Evolutionary conservation across 768 basidiomycete species (phyloP).

Genomic region (Coprinopsis sp.): DNA sequence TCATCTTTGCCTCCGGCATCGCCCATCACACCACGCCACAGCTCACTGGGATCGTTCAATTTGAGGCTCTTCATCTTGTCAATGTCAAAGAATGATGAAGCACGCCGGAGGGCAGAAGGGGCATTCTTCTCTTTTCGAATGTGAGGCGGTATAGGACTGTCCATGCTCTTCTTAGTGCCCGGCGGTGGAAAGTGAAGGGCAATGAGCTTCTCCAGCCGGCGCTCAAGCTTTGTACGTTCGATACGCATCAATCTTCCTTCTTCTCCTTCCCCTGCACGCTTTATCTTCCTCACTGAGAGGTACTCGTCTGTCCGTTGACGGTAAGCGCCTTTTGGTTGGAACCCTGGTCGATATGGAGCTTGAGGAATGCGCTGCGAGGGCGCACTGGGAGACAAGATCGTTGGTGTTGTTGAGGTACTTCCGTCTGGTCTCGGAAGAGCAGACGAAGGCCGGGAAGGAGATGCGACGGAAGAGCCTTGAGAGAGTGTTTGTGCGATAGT

Average conservation of each 20-base stretch:
- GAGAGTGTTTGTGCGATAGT: no score
- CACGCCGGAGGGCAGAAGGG: conserved; percentile 32
- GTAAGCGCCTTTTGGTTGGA: conserved; percentile 88
- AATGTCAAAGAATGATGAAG: conserved; percentile 73
- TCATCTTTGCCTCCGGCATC: conserved; percentile 42
- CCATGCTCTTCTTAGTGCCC: conserved; percentile 2
- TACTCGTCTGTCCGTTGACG: conserved; percentile 82
- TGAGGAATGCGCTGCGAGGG: no score
- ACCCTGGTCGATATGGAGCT: conserved; percentile 86
- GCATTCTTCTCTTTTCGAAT: conserved; percentile 9
- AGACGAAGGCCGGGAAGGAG: no score
- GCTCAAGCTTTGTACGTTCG: conserved; percentile 79
- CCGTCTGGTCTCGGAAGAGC: no score
- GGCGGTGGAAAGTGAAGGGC: conserved; percentile 57
- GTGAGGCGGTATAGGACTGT: not conserved
- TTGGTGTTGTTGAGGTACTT: no score
- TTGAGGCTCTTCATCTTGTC: conserved; percentile 57
- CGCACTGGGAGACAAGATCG: no score
- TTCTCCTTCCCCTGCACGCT: conserved; percentile 34
- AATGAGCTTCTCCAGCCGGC: conserved; percentile 86
- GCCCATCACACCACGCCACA: conserved; percentile 62
- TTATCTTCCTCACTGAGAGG: conserved; percentile 38
- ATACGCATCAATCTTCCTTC: conserved; percentile 45
- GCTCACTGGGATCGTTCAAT: conserved; percentile 50
- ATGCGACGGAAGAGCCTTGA: no score